Evolutionary conservation across 2,329 filamentous ascomycete genomes (phyloP).

Genomic region (Aspergillus alliaceus): DNA sequence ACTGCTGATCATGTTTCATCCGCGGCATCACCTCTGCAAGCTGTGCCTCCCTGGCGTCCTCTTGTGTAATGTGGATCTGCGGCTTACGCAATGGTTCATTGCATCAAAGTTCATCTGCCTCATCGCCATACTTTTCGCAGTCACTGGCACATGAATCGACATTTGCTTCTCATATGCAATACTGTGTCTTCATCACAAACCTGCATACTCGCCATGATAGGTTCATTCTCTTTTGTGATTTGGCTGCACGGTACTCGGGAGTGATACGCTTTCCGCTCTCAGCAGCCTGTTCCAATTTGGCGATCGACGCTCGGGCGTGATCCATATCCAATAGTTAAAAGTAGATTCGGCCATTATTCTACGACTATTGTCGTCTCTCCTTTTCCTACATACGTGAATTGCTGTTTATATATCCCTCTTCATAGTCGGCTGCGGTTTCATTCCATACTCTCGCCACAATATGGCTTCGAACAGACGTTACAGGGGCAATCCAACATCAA

Average conservation of each 20-base stretch:
- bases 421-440: too few species aligned
- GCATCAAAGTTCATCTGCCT: constrained; percentile 36
- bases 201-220: constrained; percentile 34
- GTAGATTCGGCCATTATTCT: too few species aligned
- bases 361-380: too few species aligned
- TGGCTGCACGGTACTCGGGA: constrained; percentile 31
- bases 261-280: constrained; percentile 35
- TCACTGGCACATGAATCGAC: constrained; percentile 20
- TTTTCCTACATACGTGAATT: too few species aligned
- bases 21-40: constrained; percentile 26
- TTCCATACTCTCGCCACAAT: too few species aligned
- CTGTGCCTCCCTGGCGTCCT: constrained; percentile 34
- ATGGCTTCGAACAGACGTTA: too few species aligned
- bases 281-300: constrained; percentile 32
- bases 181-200: constrained; percentile 13
- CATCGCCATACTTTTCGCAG: constrained; percentile 34
- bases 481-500: too few species aligned
- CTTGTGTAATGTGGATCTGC: constrained; percentile 31
- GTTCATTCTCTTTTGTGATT: constrained; percentile 27
- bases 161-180: not conserved
- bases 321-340: not conserved
- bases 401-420: too few species aligned
- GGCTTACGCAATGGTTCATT: constrained; percentile 34
- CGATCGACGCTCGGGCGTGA: constrained; percentile 16
- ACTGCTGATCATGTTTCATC: not conserved